Base-by-base conservation (phyloP, 768 basidiomycete species). In the Exidia glandulosa region DNA sequence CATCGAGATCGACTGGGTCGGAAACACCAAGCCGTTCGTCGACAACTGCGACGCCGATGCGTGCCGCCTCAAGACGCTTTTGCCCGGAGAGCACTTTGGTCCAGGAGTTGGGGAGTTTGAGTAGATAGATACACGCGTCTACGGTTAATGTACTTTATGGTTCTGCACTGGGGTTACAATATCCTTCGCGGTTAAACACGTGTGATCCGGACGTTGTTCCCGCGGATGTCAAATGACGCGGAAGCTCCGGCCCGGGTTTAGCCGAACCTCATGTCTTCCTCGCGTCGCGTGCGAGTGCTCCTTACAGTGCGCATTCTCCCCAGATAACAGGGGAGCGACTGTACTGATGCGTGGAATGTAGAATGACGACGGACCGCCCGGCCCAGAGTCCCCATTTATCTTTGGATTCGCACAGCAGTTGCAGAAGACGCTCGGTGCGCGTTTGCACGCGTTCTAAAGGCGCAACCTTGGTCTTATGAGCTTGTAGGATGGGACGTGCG, bases 341-440 rank as follows among this genome's bases (percentile, higher is more conserved):
- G 9, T 36, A 23, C 34, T n/a, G 19, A 2, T 52, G 2, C 31
- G 7, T 65, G 90, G 85, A 92, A 92, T 69, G 90, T 65, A 90
- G 85, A 92, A 92, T 69, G 90, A 93, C 66, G 90, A 93, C 66
- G 90, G 90, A 2, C 90, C 90, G 14, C 90, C 90, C 6, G 72
- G 82, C 34, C 63, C 71, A 7, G 84, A 86, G 34, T 90, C 89
- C 1, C 90, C 90, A 0, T 90, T 86, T 68, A 77, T 90, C 57
- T 83, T 85, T 56, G 85, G 84, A 5, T 75, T 92, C 50, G 89
- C 85, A 66, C 76, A 74, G 27, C 75, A 82, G 64, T 74, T 93
- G 56, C 82, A 78, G 5, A 69, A 75, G 57, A 70, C 77, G 59
- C 77, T 89, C 32, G 84, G 88, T 89, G 66, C 62, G 74, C 32